Base-by-base conservation (phyloP, 805 yeast genomes). In the Myxozyma geophila region DNA sequence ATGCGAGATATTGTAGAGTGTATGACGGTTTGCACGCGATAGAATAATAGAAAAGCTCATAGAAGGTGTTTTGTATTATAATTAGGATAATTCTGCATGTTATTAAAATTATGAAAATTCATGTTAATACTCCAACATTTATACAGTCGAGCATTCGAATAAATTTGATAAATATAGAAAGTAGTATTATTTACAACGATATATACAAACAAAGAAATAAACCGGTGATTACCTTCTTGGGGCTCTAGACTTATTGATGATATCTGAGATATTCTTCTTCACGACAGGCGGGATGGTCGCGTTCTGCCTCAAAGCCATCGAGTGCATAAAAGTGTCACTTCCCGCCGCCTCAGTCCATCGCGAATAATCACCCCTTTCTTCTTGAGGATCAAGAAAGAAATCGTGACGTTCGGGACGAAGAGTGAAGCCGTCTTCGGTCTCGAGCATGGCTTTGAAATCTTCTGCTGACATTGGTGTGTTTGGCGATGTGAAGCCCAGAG, bases 311-410 rank as follows among this genome's bases (percentile, higher is more conserved):
- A 64, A 47, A 6, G 59, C 54, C 7, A 19, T 13, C 9, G 58
- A 54, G 35, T 54, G 57, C 39, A 35, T 47, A 6, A 36, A 37
- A 6, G 35, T 17, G 10, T 36, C 46, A 40, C 49, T 23, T 23
- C 43, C 58, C 39, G 54, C 43, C 33, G 52, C n/a, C 21, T 28
- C 59, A n/a, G 28, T 39, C 60, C 63, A 64, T 12, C 67, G 57
- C 10, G 58, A 28, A 46, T 64, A 64, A 35, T 64, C 64, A 39
- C 67, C 67, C 12, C 40, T 13, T 7, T 39, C 43, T 39, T 64
- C 67, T 0, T 35, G 23, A 13, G 51, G 52, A 28, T 35, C 41
- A 19, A 64, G 15, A 41, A 47, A 48, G 43, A 41, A 37, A 41
- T 64, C 67, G 19, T 50, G 49, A 28, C 41, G 51, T 10, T 37